Evolutionary conservation across 306 rosid species (phyloP), one percentile per base, ranked within the genome.

Genomic region (Rosa rugosa): DNA sequence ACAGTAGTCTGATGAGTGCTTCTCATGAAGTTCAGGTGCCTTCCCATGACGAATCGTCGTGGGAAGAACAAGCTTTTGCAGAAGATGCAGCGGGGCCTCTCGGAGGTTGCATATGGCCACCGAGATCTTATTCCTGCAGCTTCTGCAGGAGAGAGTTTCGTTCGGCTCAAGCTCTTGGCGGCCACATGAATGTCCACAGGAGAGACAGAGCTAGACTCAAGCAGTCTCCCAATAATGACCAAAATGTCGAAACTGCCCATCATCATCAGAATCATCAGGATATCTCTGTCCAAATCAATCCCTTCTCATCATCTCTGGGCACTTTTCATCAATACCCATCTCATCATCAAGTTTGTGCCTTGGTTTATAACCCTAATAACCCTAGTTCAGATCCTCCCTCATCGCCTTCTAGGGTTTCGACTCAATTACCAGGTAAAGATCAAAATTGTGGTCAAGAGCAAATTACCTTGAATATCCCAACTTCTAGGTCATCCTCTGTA

Each of bases 131-230:
- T 66, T 86, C 97, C 72, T 94, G 99, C 80, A 92, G 95, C 74
- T 94, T 94, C 44, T 94, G 99, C 78, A 77, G 93, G 80, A 91
- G 97, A 79, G 97, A 94, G 82, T 94, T 94, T 74, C 84, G 97
- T 69, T 94, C 97, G 6, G 99, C 99, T 60, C 99, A 94, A 76
- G 99, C 99, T 22, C 83, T 94, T 0, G 97, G 99, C 1, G 97
- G 99, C 72, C 99, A 94, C 75, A 94, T 94, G 99, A 94, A 94
- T 80, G 97, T 94, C 59, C 99, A 94, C 79, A 86, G 97, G 75
- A 90, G 96, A 22, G 99, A 94, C 77, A 93, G 93, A 73, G 97
- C 99, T 14, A 88, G 93, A 73, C 83, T 92, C 38, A 92, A 88
- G 75, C 93, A 94, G 77, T 87, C 92, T 59, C 85, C 86, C 23